Conservation (phyloP, 164 flowering plant genomes). For the Amborella trichopoda region DNA sequence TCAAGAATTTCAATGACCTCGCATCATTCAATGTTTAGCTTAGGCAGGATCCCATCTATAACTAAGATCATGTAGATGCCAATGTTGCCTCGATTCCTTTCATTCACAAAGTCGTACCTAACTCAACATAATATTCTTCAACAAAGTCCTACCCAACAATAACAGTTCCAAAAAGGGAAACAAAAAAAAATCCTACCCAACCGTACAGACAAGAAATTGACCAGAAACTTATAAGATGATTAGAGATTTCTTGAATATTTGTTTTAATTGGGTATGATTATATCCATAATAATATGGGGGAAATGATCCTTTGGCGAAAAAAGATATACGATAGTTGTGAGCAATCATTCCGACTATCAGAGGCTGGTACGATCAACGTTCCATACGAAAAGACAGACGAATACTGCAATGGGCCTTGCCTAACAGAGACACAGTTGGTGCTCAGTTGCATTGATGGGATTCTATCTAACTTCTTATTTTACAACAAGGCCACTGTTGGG, state of each 20-base stretch:
- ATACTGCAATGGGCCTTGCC: slow-evolving; percentile 75
- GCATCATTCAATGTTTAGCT: too few species aligned
- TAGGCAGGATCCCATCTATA: too few species aligned
- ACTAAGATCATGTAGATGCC: too few species aligned
- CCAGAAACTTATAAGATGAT: background rate
- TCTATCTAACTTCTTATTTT: slow-evolving; percentile 38
- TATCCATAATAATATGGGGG: too few species aligned
- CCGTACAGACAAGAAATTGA: background rate
- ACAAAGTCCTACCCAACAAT: too few species aligned
- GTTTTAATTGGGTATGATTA: background rate
- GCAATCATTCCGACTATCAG: slow-evolving; percentile 49
- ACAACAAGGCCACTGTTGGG: slow-evolving; percentile 48
- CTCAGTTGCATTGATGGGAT: slow-evolving; percentile 51
- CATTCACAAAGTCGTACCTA: too few species aligned
- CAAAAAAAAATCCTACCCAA: background rate
- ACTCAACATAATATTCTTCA: too few species aligned
- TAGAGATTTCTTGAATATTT: background rate
- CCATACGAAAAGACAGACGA: slow-evolving; percentile 37
- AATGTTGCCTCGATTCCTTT: too few species aligned
- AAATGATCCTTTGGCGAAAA: background rate
- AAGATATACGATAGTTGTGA: slow-evolving; percentile 68
- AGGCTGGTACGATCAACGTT: slow-evolving; percentile 46
- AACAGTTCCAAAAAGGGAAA: too few species aligned
- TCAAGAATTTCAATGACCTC: too few species aligned
- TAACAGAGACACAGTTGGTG: slow-evolving; percentile 55